phyloP scores from a whole-genome alignment of 345 rosid species.

The Euphorbia pulcherrima region DNA sequence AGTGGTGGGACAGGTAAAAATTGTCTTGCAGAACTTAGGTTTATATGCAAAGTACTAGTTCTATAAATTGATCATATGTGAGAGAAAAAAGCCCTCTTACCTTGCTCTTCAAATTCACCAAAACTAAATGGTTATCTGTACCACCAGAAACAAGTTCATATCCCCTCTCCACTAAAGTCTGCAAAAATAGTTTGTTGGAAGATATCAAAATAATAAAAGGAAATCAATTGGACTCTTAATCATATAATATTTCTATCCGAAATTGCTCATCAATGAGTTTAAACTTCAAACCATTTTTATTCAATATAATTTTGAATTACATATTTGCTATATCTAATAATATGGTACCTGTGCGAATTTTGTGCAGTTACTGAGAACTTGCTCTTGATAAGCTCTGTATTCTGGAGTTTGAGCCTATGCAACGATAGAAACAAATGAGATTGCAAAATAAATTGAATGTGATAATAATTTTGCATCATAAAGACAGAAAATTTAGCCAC shows the following conservation, averaged over 20 bases:
- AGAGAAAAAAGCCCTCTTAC: conserved; percentile 33
- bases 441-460: not conserved
- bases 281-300: conserved; percentile 4
- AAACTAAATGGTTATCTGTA: conserved; percentile 92
- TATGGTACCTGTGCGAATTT: conserved; percentile 76
- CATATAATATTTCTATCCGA: not conserved
- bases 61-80: conserved; percentile 5
- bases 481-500: not conserved
- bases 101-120: conserved; percentile 92
- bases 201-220: conserved; percentile 12
- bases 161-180: conserved; percentile 63
- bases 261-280: not conserved
- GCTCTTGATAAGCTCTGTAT: conserved; percentile 97
- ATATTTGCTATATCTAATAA: conserved; percentile 9
- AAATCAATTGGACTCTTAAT: not conserved
- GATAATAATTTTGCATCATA: not conserved
- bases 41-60: not conserved
- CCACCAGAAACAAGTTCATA: conserved; percentile 97
- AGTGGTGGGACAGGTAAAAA: not conserved
- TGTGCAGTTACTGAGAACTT: conserved; percentile 77
- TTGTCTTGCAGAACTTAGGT: conserved; percentile 6
- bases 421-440: not conserved
- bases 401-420: conserved; percentile 83
- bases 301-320: conserved; percentile 1
- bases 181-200: conserved; percentile 19